Evolutionary conservation across 2,329 filamentous ascomycete genomes (phyloP).

Genomic region (Coniochaeta ligniaria): DNA sequence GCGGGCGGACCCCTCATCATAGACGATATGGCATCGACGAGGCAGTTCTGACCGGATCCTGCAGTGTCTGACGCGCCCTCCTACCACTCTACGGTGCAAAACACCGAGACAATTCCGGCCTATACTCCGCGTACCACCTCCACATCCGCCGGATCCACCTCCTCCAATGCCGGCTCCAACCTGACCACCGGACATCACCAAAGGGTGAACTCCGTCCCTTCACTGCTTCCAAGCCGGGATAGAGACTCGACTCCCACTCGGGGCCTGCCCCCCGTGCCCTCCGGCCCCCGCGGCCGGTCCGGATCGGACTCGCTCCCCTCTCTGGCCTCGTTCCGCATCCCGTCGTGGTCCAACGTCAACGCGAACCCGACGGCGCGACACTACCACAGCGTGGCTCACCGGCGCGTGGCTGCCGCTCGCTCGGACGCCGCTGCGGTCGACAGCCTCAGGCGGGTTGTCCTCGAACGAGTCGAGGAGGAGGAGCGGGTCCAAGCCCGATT

Average conservation of each 20-base stretch:
- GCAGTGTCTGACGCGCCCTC: constrained; percentile 59
- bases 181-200: not conserved
- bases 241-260: constrained; percentile 8
- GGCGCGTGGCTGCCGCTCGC: constrained; percentile 44
- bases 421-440: constrained; percentile 26
- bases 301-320: constrained; percentile 25
- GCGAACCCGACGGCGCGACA: constrained; percentile 50
- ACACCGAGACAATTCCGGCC: constrained; percentile 39
- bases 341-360: constrained; percentile 49
- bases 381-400: constrained; percentile 57
- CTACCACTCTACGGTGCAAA: constrained; percentile 48
- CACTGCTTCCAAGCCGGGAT: constrained; percentile 1
- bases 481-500: constrained; percentile 19
- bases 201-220: not conserved
- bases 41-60: not conserved
- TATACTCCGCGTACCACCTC: constrained; percentile 38
- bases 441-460: constrained; percentile 21
- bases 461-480: constrained; percentile 30
- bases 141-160: constrained; percentile 28
- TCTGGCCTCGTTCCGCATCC: constrained; percentile 47
- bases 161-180: constrained; percentile 9
- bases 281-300: constrained; percentile 19
- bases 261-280: constrained; percentile 45
- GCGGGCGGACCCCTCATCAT: not conserved
- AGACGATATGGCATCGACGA: not conserved